A percentile compares a stretch with the other conserved stretches of the same genome.
phyloP scores from a whole-genome alignment of 768 basidiomycete genomes.

The Hemileccinum rubropunctum region DNA sequence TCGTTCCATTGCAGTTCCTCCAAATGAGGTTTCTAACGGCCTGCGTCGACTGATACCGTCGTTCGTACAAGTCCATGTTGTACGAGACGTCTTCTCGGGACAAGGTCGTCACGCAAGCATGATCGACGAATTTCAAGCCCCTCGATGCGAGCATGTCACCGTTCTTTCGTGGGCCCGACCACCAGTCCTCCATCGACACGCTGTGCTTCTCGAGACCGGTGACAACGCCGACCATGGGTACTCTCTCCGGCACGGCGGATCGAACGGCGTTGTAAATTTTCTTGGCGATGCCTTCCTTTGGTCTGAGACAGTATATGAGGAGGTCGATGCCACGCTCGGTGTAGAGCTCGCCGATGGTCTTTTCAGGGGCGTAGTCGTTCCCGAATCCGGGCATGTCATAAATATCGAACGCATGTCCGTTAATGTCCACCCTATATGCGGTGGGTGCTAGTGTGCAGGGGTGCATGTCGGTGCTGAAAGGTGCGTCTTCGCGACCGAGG shows the following conservation, averaged over 20 bases:
- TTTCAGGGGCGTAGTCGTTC: conserved; percentile 19
- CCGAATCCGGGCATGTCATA: conserved; percentile 31
- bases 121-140: conserved; percentile 36
- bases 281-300: conserved; percentile 29
- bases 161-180: conserved; percentile 32
- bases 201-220: conserved; percentile 37
- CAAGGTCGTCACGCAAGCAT: conserved; percentile 43
- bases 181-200: conserved; percentile 32
- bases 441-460: conserved; percentile 25
- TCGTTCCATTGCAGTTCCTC: conserved; percentile 30
- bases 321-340: conserved; percentile 31
- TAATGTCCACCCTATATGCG: conserved; percentile 28
- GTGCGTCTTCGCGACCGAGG: conserved; percentile 31
- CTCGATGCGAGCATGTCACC: conserved; percentile 31
- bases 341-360: conserved; percentile 28
- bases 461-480: conserved; percentile 32
- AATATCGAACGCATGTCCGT: conserved; percentile 30
- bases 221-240: conserved; percentile 38
- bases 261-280: conserved; percentile 25
- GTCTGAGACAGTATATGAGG: conserved; percentile 29
- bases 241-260: conserved; percentile 30
- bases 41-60: conserved; percentile 28
- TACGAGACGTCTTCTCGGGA: conserved; percentile 31
- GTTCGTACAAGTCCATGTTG: conserved; percentile 32
- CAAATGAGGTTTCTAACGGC: conserved; percentile 25